Conservation (phyloP, 306 rosid genomes). For the Prosopis cineraria region DNA sequence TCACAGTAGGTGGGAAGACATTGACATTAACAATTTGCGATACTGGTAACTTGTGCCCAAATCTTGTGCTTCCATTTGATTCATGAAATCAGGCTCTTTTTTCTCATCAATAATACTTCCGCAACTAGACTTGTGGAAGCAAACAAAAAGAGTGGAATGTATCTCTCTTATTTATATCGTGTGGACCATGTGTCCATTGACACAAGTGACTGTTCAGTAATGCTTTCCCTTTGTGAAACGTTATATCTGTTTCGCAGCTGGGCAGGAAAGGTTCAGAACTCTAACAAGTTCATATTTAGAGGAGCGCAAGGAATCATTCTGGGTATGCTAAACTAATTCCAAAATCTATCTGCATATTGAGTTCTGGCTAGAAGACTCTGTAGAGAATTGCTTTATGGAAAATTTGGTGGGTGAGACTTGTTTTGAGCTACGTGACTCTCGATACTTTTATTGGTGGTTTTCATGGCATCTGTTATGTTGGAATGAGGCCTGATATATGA, state of each 20-base stretch:
- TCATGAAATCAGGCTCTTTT: slow-evolving; percentile 27
- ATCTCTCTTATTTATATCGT: background rate
- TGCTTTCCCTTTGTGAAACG: slow-evolving; percentile 29
- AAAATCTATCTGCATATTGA: background rate
- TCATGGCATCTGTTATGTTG: slow-evolving; percentile 34
- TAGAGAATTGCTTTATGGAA: background rate
- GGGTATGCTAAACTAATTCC: slow-evolving; percentile 54
- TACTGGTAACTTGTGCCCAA: slow-evolving; percentile 61
- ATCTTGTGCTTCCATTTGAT: slow-evolving; percentile 11
- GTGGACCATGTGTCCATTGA: slow-evolving; percentile 5
- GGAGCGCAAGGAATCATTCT: slow-evolving; percentile 96
- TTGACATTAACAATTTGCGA: slow-evolving; percentile 98
- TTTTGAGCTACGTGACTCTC: background rate
- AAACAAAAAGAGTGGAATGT: slow-evolving; percentile 7
- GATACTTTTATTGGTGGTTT: background rate
- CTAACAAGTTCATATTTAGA: slow-evolving; percentile 88
- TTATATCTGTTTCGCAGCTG: slow-evolving; percentile 74
- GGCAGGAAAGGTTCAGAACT: slow-evolving; percentile 96
- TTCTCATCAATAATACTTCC: background rate
- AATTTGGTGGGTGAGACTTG: background rate
- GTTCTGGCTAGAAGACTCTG: background rate
- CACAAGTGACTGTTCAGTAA: slow-evolving; percentile 44
- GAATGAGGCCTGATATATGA: slow-evolving; percentile 6
- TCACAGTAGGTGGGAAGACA: slow-evolving; percentile 80
- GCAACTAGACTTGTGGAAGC: background rate